Percentiles rank a stretch among this genome's conserved stretches.
These are phyloP conservation scores for Striga hermonthica DNA, from an alignment of 305 asterid species.

Conservation along the genomic window DNA sequence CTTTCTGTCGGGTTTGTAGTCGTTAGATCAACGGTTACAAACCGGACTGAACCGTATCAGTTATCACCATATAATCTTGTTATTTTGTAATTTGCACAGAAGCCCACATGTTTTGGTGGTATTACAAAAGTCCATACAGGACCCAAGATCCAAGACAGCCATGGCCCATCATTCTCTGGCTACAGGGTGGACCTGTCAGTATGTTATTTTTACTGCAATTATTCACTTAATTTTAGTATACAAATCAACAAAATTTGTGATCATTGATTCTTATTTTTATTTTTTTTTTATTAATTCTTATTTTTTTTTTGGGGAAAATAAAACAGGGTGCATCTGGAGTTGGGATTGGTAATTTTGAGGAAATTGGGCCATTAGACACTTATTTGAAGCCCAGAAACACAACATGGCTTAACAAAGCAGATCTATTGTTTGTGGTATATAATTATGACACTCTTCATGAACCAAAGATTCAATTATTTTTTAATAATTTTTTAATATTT, in stretches of 20 bases:
- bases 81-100: no score
- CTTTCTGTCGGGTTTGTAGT: no score
- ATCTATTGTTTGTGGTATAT: conserved; percentile 88
- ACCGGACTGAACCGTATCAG: no score
- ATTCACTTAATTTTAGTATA: no score
- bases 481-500: background rate
- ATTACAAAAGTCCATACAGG: conserved; percentile 74
- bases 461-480: background rate
- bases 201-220: background rate
- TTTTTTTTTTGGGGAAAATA: no score
- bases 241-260: background rate
- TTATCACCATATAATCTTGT: no score
- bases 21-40: no score
- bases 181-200: conserved; percentile 42
- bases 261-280: background rate
- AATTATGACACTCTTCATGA: background rate
- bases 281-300: background rate
- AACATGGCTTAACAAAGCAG: conserved; percentile 82
- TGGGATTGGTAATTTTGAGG: conserved; percentile 85
- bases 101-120: conserved; percentile 97
- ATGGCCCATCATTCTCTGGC: conserved; percentile 81
- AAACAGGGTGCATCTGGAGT: conserved; percentile 89
- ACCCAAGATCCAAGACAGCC: conserved; percentile 64
- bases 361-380: conserved; percentile 77
- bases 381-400: conserved; percentile 72